Evolutionary conservation across 345 rosid species (phyloP).

Genomic region (Cardamine occulta): DNA sequence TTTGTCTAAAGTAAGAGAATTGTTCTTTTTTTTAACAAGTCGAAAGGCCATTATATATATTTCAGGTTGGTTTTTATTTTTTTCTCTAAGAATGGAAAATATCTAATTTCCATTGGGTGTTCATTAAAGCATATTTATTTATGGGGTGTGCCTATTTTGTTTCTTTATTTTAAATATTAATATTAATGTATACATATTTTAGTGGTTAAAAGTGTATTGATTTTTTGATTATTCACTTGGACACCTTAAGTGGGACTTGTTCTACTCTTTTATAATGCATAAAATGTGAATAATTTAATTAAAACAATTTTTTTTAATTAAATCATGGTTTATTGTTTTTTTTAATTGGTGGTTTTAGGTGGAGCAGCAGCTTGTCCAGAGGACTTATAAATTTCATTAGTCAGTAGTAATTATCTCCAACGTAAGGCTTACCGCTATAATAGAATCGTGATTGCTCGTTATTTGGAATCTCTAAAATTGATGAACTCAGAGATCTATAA

Average conservation of each 20-base stretch:
- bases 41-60: not conserved
- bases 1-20: not conserved
- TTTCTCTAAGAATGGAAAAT: not conserved
- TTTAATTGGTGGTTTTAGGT: too few relatives aligned
- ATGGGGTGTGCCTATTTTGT: not conserved
- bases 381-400: too few relatives aligned
- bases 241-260: not conserved
- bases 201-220: not conserved
- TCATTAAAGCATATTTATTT: not conserved
- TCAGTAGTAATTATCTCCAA: too few relatives aligned
- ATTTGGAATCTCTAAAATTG: too few relatives aligned
- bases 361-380: too few relatives aligned
- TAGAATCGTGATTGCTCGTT: too few relatives aligned
- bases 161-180: not conserved
- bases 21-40: not conserved
- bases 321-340: too few relatives aligned
- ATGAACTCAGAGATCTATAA: too few relatives aligned
- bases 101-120: too few relatives aligned
- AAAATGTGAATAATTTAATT: not conserved
- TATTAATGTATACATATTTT: not conserved
- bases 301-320: not conserved
- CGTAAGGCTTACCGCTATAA: too few relatives aligned
- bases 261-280: not conserved
- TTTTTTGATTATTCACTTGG: not conserved
- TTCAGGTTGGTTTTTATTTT: too few relatives aligned